A percentile compares a stretch with the other conserved stretches of the same genome.
Evolutionary conservation across 2,329 filamentous ascomycete genomes (phyloP).

Genomic region (Fusarium bulbicola): DNA sequence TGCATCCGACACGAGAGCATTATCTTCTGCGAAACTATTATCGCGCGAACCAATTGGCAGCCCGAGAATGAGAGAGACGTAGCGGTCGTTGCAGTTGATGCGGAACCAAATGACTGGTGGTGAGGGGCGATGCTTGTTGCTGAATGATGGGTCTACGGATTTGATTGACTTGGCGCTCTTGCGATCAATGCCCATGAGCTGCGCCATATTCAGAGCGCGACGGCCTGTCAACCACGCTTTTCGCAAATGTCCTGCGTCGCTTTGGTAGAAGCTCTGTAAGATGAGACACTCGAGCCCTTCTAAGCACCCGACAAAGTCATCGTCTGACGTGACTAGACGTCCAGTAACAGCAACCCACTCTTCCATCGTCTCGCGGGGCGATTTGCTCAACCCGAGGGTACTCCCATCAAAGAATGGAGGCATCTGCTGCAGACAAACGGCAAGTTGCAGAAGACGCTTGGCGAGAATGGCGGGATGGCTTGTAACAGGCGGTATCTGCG

Average conservation of each 20-base stretch:
- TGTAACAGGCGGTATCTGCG: conserved; percentile 48
- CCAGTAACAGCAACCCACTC: conserved; percentile 46
- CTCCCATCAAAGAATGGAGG: conserved; percentile 45
- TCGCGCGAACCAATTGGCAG: conserved; percentile 56
- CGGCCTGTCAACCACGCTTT: conserved; percentile 63
- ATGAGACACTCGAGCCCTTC: conserved; percentile 64
- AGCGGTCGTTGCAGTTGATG: conserved; percentile 60
- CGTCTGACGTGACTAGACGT: conserved; percentile 58
- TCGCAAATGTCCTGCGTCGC: conserved; percentile 63
- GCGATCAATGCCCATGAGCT: conserved; percentile 60
- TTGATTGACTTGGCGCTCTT: conserved; percentile 47
- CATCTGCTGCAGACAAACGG: conserved; percentile 57
- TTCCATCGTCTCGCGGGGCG: conserved; percentile 32
- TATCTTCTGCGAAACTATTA: conserved; percentile 48
- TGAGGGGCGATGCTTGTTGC: conserved; percentile 43
- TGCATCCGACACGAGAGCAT: conserved; percentile 44
- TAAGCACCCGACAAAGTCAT: conserved; percentile 60
- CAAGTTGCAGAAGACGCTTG: conserved; percentile 57
- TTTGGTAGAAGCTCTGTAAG: conserved; percentile 59
- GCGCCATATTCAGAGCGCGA: conserved; percentile 59
- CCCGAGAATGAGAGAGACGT: conserved; percentile 61
- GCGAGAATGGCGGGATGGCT: conserved; percentile 60
- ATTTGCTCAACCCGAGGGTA: conserved; percentile 37
- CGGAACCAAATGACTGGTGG: conserved; percentile 56
- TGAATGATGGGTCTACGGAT: conserved; percentile 48